Percentiles rank a stretch among this genome's conserved stretches.
Evolutionary conservation across 305 asterid species (phyloP).

Genomic region (Petunia hybrid): DNA sequence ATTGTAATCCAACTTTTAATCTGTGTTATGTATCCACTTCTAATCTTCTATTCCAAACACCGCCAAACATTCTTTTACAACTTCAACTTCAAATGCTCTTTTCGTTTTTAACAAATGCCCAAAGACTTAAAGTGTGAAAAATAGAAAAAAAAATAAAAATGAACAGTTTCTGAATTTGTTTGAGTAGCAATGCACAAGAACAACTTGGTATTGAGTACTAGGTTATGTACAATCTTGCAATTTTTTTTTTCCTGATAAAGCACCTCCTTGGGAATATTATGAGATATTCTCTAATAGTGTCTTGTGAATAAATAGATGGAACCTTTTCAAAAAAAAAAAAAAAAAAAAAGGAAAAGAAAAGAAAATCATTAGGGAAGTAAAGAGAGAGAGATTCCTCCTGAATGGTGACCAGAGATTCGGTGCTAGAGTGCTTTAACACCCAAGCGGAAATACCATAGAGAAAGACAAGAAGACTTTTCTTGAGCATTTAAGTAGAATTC

Average conservation of each 20-base stretch:
- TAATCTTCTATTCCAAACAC: neutral
- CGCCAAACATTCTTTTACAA: too few relatives aligned
- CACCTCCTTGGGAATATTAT: conserved; percentile 2
- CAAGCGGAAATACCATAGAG: neutral
- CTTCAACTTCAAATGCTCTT: too few relatives aligned
- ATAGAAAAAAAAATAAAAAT: neutral
- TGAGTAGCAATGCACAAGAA: conserved; percentile 18
- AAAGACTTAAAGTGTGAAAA: conserved; percentile 10
- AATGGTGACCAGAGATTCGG: neutral
- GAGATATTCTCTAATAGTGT: conserved; percentile 11
- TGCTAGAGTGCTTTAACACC: neutral
- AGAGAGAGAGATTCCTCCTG: neutral
- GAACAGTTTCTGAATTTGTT: neutral
- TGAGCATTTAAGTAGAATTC: neutral
- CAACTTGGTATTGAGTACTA: neutral
- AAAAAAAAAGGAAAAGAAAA: too few relatives aligned
- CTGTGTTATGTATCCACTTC: neutral
- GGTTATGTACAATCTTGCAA: neutral
- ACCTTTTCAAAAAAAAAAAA: too few relatives aligned
- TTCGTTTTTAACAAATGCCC: too few relatives aligned
- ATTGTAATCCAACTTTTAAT: neutral
- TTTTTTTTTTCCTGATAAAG: too few relatives aligned
- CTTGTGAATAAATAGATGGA: too few relatives aligned
- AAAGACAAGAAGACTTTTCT: neutral
- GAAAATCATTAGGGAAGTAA: neutral